Percentiles rank a stretch among this genome's conserved stretches.
Evolutionary conservation across 495 filamentous ascomycete genomes (phyloP).

Genomic region (Penicillium atrosanguineum): DNA sequence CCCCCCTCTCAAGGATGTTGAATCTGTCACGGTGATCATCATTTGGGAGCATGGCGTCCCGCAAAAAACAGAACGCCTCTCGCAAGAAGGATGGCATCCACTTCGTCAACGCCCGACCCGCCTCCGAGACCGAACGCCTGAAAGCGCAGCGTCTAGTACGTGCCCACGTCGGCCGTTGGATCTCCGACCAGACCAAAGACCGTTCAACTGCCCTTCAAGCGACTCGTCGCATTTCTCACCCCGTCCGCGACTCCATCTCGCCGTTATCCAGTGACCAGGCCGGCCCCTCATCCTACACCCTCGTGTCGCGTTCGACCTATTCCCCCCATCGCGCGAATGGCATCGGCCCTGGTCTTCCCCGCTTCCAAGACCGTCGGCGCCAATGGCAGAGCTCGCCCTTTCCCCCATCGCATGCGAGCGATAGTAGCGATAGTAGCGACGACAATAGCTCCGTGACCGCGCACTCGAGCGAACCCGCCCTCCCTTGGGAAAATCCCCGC

Average conservation of each 20-base stretch:
- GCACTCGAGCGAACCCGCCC: background rate
- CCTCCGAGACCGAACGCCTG: conserved; percentile 32
- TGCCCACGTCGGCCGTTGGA: conserved; percentile 42
- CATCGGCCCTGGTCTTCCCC: background rate
- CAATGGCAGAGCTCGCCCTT: conserved; percentile 12
- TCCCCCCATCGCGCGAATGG: background rate
- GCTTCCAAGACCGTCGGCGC: background rate
- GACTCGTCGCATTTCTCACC: background rate
- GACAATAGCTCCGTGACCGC: conserved; percentile 3
- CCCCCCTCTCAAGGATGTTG: conserved; percentile 1
- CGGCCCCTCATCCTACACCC: conserved; percentile 3
- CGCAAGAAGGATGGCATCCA: conserved; percentile 33
- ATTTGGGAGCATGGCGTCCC: conserved; percentile 23
- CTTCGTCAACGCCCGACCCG: conserved; percentile 40
- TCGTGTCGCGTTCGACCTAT: conserved; percentile 7
- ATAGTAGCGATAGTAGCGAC: conserved; percentile 17
- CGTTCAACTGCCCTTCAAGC: conserved; percentile 11
- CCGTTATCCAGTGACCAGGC: background rate
- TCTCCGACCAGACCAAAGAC: conserved; percentile 42
- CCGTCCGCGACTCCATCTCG: background rate
- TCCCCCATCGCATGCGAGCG: conserved; percentile 11
- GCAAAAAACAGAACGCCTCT: conserved; percentile 19
- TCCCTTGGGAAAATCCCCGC: conserved; percentile 4
- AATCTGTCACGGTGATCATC: conserved; percentile 9
- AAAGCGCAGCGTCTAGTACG: conserved; percentile 35